Evolutionary conservation across 768 basidiomycete species (phyloP).

Genomic region (Lactarius sp.): DNA sequence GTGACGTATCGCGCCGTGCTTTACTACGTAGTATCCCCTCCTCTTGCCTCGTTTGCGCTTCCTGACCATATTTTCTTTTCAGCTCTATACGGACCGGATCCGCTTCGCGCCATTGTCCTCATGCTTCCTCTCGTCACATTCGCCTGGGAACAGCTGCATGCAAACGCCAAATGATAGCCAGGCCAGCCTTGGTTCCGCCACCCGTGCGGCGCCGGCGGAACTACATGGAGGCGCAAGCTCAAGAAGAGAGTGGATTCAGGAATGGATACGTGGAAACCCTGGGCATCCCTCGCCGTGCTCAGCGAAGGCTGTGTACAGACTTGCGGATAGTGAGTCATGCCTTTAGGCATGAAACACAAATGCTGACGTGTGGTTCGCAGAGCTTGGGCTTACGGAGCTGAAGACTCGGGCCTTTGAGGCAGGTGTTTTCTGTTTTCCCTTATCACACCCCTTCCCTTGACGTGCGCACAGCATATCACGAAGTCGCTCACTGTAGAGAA

Average conservation of each 20-base stretch:
- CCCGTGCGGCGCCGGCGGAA: conserved; percentile 26
- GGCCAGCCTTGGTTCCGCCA: conserved; percentile 27
- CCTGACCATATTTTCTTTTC: neutral
- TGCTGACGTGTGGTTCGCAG: conserved; percentile 34
- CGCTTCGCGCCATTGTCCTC: conserved; percentile 83
- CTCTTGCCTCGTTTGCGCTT: neutral
- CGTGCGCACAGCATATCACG: conserved; percentile 57
- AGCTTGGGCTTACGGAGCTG: conserved; percentile 65
- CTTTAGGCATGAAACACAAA: neutral
- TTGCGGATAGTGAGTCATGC: conserved; percentile 69
- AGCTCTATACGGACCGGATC: conserved; percentile 85
- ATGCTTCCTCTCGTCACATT: conserved; percentile 40
- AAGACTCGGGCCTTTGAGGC: conserved; percentile 66
- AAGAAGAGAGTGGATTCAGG: conserved; percentile 65
- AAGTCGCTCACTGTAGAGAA: conserved; percentile 73
- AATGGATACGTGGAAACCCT: conserved; percentile 59
- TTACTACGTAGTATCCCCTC: conserved; percentile 55
- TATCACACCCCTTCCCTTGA: conserved; percentile 2
- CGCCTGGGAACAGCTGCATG: conserved; percentile 14
- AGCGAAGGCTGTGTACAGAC: conserved; percentile 77
- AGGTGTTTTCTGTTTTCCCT: neutral
- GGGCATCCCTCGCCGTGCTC: conserved; percentile 68
- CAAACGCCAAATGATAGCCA: conserved; percentile 36
- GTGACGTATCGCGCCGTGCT: conserved; percentile 61
- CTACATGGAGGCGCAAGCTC: conserved; percentile 29